phyloP scores from a whole-genome alignment of 257 asterid species.

The Fraxinus excelsior region DNA sequence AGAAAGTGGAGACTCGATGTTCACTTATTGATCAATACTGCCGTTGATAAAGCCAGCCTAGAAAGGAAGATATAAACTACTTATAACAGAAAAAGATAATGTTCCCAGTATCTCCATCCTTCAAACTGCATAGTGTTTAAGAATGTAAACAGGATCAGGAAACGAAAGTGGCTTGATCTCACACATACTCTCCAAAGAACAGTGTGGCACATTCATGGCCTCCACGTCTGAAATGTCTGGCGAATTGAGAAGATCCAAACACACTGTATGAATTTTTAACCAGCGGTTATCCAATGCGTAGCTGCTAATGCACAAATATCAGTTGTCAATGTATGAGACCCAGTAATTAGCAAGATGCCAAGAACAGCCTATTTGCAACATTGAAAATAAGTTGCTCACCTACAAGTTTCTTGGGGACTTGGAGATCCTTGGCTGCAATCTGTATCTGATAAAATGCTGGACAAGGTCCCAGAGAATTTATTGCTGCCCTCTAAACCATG shows the following conservation, averaged over 20 bases:
- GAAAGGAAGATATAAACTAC: not conserved
- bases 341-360: not conserved
- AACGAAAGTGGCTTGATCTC: slow-evolving; percentile 16
- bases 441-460: slow-evolving; percentile 32
- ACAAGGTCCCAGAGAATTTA: slow-evolving; percentile 32
- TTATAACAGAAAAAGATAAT: not conserved
- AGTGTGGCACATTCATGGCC: slow-evolving; percentile 36
- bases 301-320: slow-evolving; percentile 30
- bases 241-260: slow-evolving; percentile 51
- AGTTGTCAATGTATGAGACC: slow-evolving; percentile 16
- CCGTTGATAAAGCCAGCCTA: not conserved
- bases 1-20: not conserved
- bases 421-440: slow-evolving; percentile 41
- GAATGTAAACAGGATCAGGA: not conserved
- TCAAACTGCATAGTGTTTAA: not conserved
- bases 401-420: slow-evolving; percentile 33
- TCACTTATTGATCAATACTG: not conserved
- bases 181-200: slow-evolving; percentile 31
- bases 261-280: slow-evolving; percentile 66
- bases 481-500: slow-evolving; percentile 23
- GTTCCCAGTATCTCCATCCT: not conserved
- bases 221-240: slow-evolving; percentile 46
- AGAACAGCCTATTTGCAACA: not conserved
- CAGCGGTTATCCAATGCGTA: slow-evolving; percentile 49
- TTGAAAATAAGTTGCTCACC: slow-evolving; percentile 30